Evolutionary conservation across 768 basidiomycete species (phyloP), one percentile per base, ranked within the genome.

Genomic region (Phylloporus rhodoxanthus): DNA sequence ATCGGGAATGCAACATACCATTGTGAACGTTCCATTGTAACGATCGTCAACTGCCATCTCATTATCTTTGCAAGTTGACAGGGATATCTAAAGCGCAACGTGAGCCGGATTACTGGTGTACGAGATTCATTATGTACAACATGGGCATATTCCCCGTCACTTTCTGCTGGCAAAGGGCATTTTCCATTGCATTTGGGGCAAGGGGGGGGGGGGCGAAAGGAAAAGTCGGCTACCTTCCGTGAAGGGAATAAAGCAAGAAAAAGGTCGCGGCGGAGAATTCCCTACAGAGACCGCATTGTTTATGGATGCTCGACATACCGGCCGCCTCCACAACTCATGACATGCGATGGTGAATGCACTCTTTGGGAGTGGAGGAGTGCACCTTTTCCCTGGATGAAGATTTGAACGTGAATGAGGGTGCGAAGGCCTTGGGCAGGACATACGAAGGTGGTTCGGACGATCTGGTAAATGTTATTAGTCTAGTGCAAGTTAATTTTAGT

Each of bases 21-120:
- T 47, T 5, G 64, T 67, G 25, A 67, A 43, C 11, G 63, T 56
- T 33, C 53, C 53, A 10, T 43, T 52, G 3, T 8, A 33, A 37
- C 8, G 10, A 28, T 57, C 63, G 19, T 67, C 64, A 13, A 53
- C 48, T 5, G 64, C 64, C 7, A 28, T 29, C 17, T 66, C 57
- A 9, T 54, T 54, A n/a, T 66, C 64, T 37, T 51, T 58, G 30
- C 64, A 67, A 28, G 64, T 66, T 20, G 66, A 63, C 19, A 66
- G 29, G 13, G 63, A 65, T 42, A 66, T 54, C 64, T 67, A 8
- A 23, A 8, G 9, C 13, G 9, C 1, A 25, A 2, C 5, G 17
- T 55, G 37, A 63, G 52, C 25, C 7, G 9, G 29, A 36, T 30
- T 13, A n/a, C n/a, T n/a, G 21, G 14, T 8, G n/a, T 19, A 28